phyloP scores from a whole-genome alignment of 2,329 filamentous ascomycete species.

The Aspergillus aculeatinus region DNA sequence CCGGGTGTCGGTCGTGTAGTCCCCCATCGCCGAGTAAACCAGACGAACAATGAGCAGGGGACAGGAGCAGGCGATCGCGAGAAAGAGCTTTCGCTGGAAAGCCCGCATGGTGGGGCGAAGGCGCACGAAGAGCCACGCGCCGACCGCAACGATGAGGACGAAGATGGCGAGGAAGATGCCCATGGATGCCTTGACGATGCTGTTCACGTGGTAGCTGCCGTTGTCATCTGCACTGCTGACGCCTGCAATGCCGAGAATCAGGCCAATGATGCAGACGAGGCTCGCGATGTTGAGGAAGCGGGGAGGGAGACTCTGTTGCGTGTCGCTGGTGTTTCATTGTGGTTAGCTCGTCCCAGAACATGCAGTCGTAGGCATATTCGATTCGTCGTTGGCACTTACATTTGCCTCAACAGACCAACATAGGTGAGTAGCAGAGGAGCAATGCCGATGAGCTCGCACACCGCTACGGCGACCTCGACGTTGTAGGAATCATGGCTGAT shows the following conservation, averaged over 20 bases:
- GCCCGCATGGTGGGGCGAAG: conserved; percentile 9
- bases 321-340: conserved; percentile 8
- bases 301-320: conserved; percentile 19
- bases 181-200: conserved; percentile 24
- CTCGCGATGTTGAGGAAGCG: conserved; percentile 8
- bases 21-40: conserved; percentile 25
- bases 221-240: conserved; percentile 14
- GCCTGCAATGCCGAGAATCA: conserved; percentile 27
- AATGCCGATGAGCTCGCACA: conserved; percentile 32
- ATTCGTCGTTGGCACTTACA: conserved; percentile 23
- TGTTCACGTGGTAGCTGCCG: conserved; percentile 7
- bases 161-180: conserved; percentile 26
- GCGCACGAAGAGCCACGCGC: conserved; percentile 15
- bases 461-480: conserved; percentile 22
- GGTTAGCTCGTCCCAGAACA: neutral
- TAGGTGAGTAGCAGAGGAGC: conserved; percentile 29
- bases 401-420: conserved; percentile 28
- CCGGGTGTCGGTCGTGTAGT: conserved; percentile 14
- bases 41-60: conserved; percentile 31
- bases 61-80: conserved; percentile 25
- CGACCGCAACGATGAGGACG: conserved; percentile 16
- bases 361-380: neutral
- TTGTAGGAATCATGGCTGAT: conserved; percentile 22
- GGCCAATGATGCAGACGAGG: conserved; percentile 20
- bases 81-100: conserved; percentile 30